Percentiles rank a stretch among this genome's conserved stretches.
phyloP scores from a whole-genome alignment of 108 stramenopile species.

The Fragilaria crotonensis region DNA sequence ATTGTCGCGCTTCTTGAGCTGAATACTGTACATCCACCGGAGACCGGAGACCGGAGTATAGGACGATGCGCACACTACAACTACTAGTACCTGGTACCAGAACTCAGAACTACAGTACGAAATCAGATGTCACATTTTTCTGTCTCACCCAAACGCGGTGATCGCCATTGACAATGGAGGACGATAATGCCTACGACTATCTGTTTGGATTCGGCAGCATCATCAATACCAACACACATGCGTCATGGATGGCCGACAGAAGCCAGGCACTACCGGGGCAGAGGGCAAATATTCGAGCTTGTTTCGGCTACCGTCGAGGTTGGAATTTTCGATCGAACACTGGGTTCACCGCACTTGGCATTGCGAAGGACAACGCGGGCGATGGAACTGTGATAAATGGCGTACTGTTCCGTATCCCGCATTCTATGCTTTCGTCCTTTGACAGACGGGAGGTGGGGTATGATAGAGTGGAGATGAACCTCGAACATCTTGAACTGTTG shows the following conservation, averaged over 20 bases:
- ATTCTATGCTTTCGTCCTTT: conserved; percentile 31
- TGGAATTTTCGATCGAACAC: conserved; percentile 70
- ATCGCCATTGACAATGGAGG: no score
- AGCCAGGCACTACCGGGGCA: conserved; percentile 13
- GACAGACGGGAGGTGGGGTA: conserved; percentile 64
- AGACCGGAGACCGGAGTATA: no score
- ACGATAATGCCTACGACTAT: conserved; percentile 32
- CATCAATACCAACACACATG: conserved; percentile 58
- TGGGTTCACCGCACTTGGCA: conserved; percentile 60
- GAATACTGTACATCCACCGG: no score
- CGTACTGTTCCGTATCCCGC: conserved; percentile 46
- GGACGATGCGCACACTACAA: no score
- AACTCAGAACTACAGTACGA: no score
- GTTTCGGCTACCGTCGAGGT: conserved; percentile 44
- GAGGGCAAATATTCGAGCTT: conserved; percentile 23
- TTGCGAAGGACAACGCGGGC: conserved; percentile 6
- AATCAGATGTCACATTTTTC: no score
- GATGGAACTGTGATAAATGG: conserved; percentile 38
- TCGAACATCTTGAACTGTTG: conserved; percentile 19
- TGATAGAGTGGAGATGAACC: conserved; percentile 28
- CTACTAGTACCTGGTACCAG: no score
- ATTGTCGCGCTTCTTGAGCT: no score
- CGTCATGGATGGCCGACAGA: conserved; percentile 29
- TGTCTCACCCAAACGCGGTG: no score
- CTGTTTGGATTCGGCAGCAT: conserved; percentile 70